phyloP scores from a whole-genome alignment of 805 yeast species.

The Nakazawaea holstii region DNA sequence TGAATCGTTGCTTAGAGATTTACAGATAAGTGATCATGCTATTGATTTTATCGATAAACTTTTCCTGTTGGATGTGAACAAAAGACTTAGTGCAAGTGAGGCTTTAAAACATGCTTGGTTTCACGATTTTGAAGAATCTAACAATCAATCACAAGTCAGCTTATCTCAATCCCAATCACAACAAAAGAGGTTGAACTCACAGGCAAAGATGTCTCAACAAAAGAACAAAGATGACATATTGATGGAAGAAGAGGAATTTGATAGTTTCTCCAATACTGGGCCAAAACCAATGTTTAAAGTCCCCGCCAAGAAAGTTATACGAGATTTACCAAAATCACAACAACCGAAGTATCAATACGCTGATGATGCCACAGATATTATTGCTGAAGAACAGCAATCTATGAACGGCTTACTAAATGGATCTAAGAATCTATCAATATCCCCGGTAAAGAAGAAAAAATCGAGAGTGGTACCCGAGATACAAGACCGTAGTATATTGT shows the following conservation, averaged over 20 bases:
- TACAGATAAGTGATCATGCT: conserved; percentile 10
- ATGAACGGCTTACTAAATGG: not conserved
- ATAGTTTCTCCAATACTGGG: not conserved
- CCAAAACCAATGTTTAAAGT: conserved; percentile 7
- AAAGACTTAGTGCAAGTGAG: conserved; percentile 66
- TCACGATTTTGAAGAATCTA: conserved; percentile 20
- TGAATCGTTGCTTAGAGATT: conserved; percentile 61
- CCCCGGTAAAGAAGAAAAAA: conserved; percentile 6
- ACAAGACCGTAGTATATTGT: conserved; percentile 5
- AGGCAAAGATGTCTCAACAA: conserved; percentile 17
- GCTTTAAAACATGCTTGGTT: conserved; percentile 87
- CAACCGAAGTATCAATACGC: not conserved
- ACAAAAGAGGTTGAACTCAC: conserved; percentile 41
- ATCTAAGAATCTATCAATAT: not conserved
- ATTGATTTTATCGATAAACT: conserved; percentile 64
- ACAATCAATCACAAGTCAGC: conserved; percentile 40
- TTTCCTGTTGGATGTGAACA: conserved; percentile 69
- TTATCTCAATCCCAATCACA: conserved; percentile 70
- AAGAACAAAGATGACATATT: not conserved
- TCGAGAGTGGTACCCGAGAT: conserved; percentile 7
- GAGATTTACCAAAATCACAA: conserved; percentile 4
- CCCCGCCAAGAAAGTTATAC: conserved; percentile 5
- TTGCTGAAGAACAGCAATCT: not conserved
- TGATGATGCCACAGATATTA: conserved; percentile 5
- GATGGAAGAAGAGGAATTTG: conserved; percentile 8